Base-by-base conservation (phyloP, 352 stramenopile species). In the Achlya hypogyna region DNA sequence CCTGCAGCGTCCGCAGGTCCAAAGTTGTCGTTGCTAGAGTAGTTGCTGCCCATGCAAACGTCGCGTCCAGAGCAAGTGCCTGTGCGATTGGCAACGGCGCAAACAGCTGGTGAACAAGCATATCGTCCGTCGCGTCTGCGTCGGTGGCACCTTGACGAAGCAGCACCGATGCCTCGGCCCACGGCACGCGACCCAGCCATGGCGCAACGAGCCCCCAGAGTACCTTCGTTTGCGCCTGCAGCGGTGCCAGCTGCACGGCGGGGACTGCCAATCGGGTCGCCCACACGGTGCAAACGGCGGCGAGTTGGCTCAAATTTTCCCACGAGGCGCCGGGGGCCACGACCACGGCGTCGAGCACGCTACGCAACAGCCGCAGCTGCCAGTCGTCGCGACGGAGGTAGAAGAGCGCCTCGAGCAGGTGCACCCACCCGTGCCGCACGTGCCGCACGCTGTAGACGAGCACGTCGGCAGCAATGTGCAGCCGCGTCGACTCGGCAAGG, bases 301-400 rank as follows among this genome's bases (percentile, higher is more conserved):
- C 78, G 20, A 91, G 75, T 78, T 94, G 84, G 31, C 72, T 86
- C 3, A 89, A n/a, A 51, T 94, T 93, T 69, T 91, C 81, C 82
- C 82, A 90, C 62, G 82, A 70, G 18, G 35, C 34, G n/a, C 20
- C n/a, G 70, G 78, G 74, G 32, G 63, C 72, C 4, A 85, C 28
- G 16, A 76, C 23, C 62, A 75, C 67, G 10, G 89, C 77, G 22
- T 76, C 78, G 28, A 89, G 78, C 1, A 76, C 43, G 8, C 71
- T 69, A 23, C 68, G 70, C 35, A 89, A 51, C 27, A 73, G 40
- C 74, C 81, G 34, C 89, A 66, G 35, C 20, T 70, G 64, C 16
- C 70, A 79, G 27, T 3, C 16, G 2, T 10, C 12, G 12, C 2
- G 8, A 12, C 12, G 38, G 38, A 87, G 72, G 42, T 70, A 84